These are phyloP conservation scores for Tetracladium marchalianum DNA, from an alignment of 495 filamentous ascomycete species.

Conservation along the genomic window DNA sequence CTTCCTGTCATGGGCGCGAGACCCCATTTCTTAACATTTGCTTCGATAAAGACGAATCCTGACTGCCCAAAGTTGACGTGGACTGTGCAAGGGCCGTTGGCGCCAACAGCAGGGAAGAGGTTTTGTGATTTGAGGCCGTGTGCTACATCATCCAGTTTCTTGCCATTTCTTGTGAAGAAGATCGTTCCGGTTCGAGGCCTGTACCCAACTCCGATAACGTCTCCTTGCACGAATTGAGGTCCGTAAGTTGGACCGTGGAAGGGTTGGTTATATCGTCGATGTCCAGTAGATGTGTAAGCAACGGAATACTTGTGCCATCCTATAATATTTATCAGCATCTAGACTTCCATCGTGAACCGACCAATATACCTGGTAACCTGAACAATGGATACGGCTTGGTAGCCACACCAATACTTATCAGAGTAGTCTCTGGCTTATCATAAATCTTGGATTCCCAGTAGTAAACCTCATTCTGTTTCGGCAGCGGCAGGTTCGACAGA, in stretches of 20 bases:
- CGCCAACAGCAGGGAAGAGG: slow-evolving; percentile 91
- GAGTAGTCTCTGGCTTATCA: slow-evolving; percentile 83
- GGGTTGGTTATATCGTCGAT: slow-evolving; percentile 84
- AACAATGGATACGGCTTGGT: slow-evolving; percentile 97
- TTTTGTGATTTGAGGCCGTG: slow-evolving; percentile 92
- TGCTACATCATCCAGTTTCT: slow-evolving; percentile 89
- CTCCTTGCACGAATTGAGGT: slow-evolving; percentile 76
- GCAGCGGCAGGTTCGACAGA: slow-evolving; percentile 90
- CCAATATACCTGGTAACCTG: slow-evolving; percentile 67
- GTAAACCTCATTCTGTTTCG: slow-evolving; percentile 98
- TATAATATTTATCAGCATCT: slow-evolving; percentile 24
- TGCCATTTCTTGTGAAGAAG: slow-evolving; percentile 97
- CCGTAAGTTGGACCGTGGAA: slow-evolving; percentile 72
- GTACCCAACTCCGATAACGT: slow-evolving; percentile 94
- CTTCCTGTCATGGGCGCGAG: slow-evolving; percentile 92
- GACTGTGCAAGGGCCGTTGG: slow-evolving; percentile 82
- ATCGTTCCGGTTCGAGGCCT: slow-evolving; percentile 87
- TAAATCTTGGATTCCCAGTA: slow-evolving; percentile 99
- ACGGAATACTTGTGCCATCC: slow-evolving; percentile 87
- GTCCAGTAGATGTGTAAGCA: slow-evolving; percentile 79
- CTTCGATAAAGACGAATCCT: slow-evolving; percentile 97
- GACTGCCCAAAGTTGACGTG: slow-evolving; percentile 98
- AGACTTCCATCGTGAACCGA: slow-evolving; percentile 3
- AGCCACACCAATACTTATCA: slow-evolving; percentile 81
- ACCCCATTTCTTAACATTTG: slow-evolving; percentile 99